Conservation (phyloP, 306 rosid species). For the Castanea sativa region DNA sequence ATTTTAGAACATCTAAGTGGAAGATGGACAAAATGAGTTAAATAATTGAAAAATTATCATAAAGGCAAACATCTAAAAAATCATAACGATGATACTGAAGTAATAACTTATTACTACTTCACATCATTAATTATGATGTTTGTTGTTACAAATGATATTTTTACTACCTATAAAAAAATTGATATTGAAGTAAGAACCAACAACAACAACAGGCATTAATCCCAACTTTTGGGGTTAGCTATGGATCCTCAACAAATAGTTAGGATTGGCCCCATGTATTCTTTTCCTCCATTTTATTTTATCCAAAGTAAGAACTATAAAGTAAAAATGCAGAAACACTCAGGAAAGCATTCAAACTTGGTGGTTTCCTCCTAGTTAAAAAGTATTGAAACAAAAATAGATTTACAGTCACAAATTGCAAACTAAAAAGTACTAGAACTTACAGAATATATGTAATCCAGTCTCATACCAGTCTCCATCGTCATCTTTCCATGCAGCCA, state of each 20-base stretch:
- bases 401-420: neutral
- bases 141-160: too few species aligned
- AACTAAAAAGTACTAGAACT: conserved; percentile 31
- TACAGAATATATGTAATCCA: conserved; percentile 95
- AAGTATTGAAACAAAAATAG: neutral
- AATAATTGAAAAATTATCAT: neutral
- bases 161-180: too few species aligned
- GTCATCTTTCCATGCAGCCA: conserved; percentile 97
- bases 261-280: too few species aligned
- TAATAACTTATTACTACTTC: neutral
- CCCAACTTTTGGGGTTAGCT: too few species aligned
- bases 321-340: neutral
- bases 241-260: too few species aligned
- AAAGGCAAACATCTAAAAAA: neutral
- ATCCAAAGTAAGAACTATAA: neutral
- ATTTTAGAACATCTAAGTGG: neutral
- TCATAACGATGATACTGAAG: neutral
- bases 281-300: too few species aligned
- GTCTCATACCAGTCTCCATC: conserved; percentile 99
- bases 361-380: neutral
- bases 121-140: too few species aligned
- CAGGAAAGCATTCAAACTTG: neutral
- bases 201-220: too few species aligned
- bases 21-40: neutral
- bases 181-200: too few species aligned